Base-by-base conservation (phyloP, 2,329 filamentous ascomycete species). In the Alternaria sp. region DNA sequence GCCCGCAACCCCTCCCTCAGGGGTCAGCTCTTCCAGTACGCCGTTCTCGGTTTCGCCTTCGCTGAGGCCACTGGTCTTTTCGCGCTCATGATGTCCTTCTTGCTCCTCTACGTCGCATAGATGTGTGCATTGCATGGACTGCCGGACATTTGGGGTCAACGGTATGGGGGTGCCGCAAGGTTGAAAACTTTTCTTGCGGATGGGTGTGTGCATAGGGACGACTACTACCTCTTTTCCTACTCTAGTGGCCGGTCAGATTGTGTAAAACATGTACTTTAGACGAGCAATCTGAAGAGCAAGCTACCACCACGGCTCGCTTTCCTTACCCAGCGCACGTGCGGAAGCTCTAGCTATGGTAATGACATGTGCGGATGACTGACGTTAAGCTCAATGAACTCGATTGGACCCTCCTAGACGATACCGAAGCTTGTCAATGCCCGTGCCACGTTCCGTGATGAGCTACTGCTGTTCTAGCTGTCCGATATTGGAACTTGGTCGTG, bases 31-130 rank as follows among this genome's bases (percentile, higher is more conserved):
- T 97, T 95, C 91, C 92, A 91, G 75, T 94, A 95, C 86, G 92
- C 92, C 88, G 94, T 95, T 91, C 86, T 95, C 81, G 92, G 92
- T 86, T 95, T 95, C 86, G 92, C 92, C 81, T 95, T 95, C 90
- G 92, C 94, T 84, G 92, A 95, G 84, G 92, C 92, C 85, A 93
- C 92, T 77, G 91, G 90, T 78, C 81, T 86, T 63, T 85, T 86
- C 80, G 83, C 84, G 67, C 81, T 85, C 74, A 83, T 83, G 81
- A 81, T 83, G 76, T 79, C 78, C 58, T 80, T 80, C 77, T 63
- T 80, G 63, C 75, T 79, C 71, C 76, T 79, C 72, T 80, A 79
- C 77, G 78, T 79, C 59, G 75, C 76, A 65, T 79, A 79, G 75
- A 78, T 71, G 66, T 72, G 69, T 76, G 71, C 72, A 68, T 70